Evolutionary conservation across 805 yeast species (phyloP).

Genomic region (Candida fluviatilis): DNA sequence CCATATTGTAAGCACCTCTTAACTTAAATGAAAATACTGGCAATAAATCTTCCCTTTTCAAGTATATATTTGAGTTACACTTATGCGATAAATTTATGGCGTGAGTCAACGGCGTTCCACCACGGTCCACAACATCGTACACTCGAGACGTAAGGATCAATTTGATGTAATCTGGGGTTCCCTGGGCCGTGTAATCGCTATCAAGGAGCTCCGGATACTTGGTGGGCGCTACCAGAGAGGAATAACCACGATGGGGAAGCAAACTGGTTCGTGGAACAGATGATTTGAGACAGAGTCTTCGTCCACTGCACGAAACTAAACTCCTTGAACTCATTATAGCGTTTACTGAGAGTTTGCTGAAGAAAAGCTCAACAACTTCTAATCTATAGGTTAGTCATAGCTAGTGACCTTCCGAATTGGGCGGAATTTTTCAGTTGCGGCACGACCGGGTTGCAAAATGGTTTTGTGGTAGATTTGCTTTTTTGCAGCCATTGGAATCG

Average conservation of each 20-base stretch:
- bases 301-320: neutral
- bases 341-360: too few relatives aligned
- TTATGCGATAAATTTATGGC: conserved; percentile 74
- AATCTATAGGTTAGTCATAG: too few relatives aligned
- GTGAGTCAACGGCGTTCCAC: conserved; percentile 75
- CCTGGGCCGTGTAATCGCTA: conserved; percentile 51
- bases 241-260: conserved; percentile 1
- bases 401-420: neutral
- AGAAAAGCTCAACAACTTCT: too few relatives aligned
- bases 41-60: conserved; percentile 88
- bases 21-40: conserved; percentile 96
- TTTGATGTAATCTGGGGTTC: conserved; percentile 90
- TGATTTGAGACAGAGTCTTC: neutral
- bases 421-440: conserved; percentile 2
- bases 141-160: conserved; percentile 88
- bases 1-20: conserved; percentile 97
- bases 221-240: conserved; percentile 6
- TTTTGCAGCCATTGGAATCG: conserved; percentile 2
- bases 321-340: neutral
- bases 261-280: neutral
- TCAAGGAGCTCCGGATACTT: conserved; percentile 44
- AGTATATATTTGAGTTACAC: conserved; percentile 67
- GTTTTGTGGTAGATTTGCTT: neutral
- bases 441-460: neutral
- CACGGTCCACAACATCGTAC: conserved; percentile 79